phyloP scores from a whole-genome alignment of 2,329 filamentous ascomycete species.

The Apiospora malaysiana region DNA sequence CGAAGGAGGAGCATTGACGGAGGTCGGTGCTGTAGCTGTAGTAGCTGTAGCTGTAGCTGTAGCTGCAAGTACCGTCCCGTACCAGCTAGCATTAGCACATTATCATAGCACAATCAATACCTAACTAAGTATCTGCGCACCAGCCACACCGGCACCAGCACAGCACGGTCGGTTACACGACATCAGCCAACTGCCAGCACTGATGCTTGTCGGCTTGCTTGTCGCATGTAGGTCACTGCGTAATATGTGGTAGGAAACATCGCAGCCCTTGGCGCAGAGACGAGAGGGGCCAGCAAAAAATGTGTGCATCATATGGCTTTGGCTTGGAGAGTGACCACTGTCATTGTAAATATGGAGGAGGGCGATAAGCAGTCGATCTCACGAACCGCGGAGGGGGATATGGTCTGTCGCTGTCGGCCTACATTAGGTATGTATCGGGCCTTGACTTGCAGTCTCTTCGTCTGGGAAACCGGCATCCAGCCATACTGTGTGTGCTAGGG shows the following conservation, averaged over 20 bases:
- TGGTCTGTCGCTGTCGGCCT: neutral
- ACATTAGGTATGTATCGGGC: neutral
- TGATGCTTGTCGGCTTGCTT: neutral
- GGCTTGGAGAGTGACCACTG: neutral
- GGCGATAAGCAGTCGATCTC: neutral
- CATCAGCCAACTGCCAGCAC: constrained; percentile 7
- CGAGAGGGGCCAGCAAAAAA: neutral
- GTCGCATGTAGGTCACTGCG: no score
- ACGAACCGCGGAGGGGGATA: neutral
- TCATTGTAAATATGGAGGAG: neutral
- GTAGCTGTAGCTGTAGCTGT: neutral
- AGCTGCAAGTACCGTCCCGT: neutral
- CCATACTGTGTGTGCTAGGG: neutral
- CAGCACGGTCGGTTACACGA: constrained; percentile 1
- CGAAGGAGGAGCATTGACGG: neutral
- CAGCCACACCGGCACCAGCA: neutral
- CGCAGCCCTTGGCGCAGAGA: neutral
- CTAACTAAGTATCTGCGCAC: neutral
- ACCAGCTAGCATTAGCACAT: neutral
- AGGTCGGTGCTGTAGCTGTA: neutral
- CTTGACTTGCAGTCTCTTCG: neutral
- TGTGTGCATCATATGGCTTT: neutral
- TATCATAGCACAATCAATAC: no score
- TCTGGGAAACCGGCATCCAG: constrained; percentile 6
- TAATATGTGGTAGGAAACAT: neutral